phyloP scores from a whole-genome alignment of 2,329 filamentous ascomycete species.

The Fusarium sp. region DNA sequence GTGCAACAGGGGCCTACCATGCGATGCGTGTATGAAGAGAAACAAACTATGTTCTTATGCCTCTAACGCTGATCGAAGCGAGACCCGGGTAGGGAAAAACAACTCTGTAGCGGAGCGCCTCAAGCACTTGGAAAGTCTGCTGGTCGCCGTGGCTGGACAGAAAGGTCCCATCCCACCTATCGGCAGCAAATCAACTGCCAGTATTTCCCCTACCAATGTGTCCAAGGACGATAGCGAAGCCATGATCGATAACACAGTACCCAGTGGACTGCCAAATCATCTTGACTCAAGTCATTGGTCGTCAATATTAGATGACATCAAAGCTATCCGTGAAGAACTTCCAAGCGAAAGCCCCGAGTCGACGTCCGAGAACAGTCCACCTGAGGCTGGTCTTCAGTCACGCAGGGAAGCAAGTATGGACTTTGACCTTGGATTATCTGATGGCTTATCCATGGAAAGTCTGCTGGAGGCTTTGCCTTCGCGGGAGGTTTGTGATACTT shows the following conservation, averaged over 20 bases:
- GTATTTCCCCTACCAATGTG: background rate
- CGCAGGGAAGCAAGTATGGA: background rate
- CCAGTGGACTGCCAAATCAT: slow-evolving; percentile 10
- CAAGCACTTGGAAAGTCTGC: slow-evolving; percentile 46
- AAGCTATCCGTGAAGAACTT: slow-evolving; percentile 48
- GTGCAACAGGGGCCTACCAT: slow-evolving; percentile 49
- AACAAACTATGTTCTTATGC: slow-evolving; percentile 49
- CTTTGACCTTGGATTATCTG: background rate
- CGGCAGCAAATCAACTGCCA: no score
- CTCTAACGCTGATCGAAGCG: slow-evolving; percentile 42
- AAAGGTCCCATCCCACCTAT: background rate
- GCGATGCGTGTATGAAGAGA: slow-evolving; percentile 46
- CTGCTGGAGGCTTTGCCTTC: slow-evolving; percentile 41
- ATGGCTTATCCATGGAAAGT: slow-evolving; percentile 5
- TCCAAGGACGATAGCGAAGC: rapidly evolving
- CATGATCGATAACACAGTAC: rapidly evolving
- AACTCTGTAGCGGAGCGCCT: slow-evolving; percentile 41
- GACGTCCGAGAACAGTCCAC: background rate
- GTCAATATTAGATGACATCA: slow-evolving; percentile 51
- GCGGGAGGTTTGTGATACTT: slow-evolving; percentile 44
- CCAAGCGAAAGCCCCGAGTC: background rate
- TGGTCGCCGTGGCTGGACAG: slow-evolving; percentile 28
- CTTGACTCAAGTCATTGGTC: slow-evolving; percentile 51
- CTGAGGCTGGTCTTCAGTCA: rapidly evolving
- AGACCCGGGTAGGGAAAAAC: background rate